Conservation (phyloP, 345 rosid species). For the Dimocarpus longan region DNA sequence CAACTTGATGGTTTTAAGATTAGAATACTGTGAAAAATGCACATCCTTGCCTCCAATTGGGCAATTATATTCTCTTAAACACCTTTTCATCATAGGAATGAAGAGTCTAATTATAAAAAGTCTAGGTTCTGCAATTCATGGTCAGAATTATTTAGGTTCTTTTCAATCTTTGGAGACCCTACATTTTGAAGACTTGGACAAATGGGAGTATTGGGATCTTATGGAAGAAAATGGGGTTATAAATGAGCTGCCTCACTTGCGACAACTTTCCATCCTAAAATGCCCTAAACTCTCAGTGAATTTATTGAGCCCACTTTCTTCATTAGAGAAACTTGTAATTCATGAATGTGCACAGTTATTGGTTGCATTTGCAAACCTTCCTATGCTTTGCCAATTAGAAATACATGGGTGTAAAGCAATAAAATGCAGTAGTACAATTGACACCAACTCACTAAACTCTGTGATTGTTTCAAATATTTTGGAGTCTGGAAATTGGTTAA, state of each 20-base stretch:
- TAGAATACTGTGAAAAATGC: slow-evolving; percentile 1
- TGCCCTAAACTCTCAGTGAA: not conserved
- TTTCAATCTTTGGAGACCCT: not conserved
- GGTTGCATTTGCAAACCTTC: not conserved
- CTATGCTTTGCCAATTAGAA: not conserved
- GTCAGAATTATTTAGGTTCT: not conserved
- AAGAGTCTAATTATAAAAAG: not conserved
- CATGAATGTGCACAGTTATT: not conserved
- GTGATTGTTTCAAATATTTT: not conserved
- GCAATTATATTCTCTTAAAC: not conserved
- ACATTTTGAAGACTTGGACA: not conserved
- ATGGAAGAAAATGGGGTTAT: not conserved
- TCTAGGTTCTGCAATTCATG: not conserved
- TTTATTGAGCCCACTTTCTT: not conserved
- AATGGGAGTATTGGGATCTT: not conserved
- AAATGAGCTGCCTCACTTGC: not conserved
- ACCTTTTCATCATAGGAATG: not conserved
- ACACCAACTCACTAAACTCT: not conserved
- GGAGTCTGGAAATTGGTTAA: not conserved
- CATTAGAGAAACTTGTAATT: not conserved
- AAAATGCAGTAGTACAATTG: not conserved
- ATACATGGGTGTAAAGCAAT: not conserved
- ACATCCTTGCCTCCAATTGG: not conserved
- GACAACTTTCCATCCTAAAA: not conserved
- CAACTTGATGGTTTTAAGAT: not conserved